Evolutionary conservation across 805 yeast genomes (phyloP).

Genomic region (Saccharomyces kudriavzevii): DNA sequence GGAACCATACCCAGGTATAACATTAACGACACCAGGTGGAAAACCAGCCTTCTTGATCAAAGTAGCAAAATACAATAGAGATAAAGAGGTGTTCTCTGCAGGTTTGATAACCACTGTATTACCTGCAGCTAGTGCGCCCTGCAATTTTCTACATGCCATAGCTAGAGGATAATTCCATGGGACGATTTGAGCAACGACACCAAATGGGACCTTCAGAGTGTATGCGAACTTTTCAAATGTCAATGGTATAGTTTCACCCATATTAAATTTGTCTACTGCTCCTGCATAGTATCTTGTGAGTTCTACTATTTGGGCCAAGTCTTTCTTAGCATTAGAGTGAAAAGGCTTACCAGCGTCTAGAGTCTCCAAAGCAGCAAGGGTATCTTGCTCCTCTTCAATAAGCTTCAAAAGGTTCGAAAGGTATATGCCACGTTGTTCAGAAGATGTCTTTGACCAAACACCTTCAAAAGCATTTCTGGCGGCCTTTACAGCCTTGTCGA

Average conservation of each 20-base stretch:
- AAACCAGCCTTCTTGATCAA: constrained; percentile 34
- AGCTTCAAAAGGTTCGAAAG: constrained; percentile 41
- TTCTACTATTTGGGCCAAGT: constrained; percentile 46
- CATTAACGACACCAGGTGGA: constrained; percentile 40
- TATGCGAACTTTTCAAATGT: constrained; percentile 44
- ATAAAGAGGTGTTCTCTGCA: constrained; percentile 39
- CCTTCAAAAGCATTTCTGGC: constrained; percentile 40
- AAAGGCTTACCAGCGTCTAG: constrained; percentile 50
- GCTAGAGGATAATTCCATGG: constrained; percentile 44
- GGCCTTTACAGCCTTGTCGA: constrained; percentile 43
- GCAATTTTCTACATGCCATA: constrained; percentile 41
- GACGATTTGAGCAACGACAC: constrained; percentile 40
- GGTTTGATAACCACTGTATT: constrained; percentile 38
- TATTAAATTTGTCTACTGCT: constrained; percentile 50
- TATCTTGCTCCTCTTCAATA: constrained; percentile 38
- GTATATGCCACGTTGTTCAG: constrained; percentile 35
- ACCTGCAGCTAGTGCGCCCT: constrained; percentile 45
- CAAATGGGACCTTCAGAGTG: constrained; percentile 42
- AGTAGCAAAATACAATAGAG: constrained; percentile 34
- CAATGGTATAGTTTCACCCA: constrained; percentile 53
- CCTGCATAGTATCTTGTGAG: constrained; percentile 61
- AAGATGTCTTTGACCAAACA: constrained; percentile 40
- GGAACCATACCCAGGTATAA: constrained; percentile 35
- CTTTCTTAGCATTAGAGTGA: constrained; percentile 42
- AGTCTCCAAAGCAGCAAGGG: constrained; percentile 47